Evolutionary conservation across 208 protist genomes (phyloP).

Genomic region (Trypanosoma boissoni): DNA sequence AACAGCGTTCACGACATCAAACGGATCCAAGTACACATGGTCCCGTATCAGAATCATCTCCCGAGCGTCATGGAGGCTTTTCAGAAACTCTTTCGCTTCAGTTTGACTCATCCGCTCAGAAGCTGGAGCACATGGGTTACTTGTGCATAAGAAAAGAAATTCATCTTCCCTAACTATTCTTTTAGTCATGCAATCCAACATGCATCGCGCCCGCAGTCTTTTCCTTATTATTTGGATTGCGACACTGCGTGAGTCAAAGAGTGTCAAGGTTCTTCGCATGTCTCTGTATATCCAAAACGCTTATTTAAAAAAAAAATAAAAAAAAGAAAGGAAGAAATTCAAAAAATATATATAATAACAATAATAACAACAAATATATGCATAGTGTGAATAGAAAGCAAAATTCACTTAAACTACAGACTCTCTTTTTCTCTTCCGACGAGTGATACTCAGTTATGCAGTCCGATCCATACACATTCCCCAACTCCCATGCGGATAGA

Average conservation of each 20-base stretch:
- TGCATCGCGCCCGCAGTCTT: conserved; percentile 20
- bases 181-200: conserved; percentile 19
- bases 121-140: conserved; percentile 27
- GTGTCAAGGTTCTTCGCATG: conserved; percentile 3
- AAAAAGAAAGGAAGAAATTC: background rate
- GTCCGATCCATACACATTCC: too few species aligned
- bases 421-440: too few species aligned
- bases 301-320: background rate
- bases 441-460: too few species aligned
- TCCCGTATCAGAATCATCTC: conserved; percentile 30
- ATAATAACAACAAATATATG: background rate
- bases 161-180: conserved; percentile 17
- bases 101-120: conserved; percentile 36
- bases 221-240: conserved; percentile 17
- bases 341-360: background rate
- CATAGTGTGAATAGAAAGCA: too few species aligned
- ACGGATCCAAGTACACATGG: conserved; percentile 36
- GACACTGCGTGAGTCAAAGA: background rate
- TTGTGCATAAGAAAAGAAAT: conserved; percentile 45
- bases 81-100: conserved; percentile 45
- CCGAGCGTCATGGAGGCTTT: conserved; percentile 33
- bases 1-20: conserved; percentile 51
- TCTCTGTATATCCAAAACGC: background rate
- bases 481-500: too few species aligned
- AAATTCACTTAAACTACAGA: too few species aligned